Conservation (phyloP, 208 protist genomes). For the Leishmania turanica region DNA sequence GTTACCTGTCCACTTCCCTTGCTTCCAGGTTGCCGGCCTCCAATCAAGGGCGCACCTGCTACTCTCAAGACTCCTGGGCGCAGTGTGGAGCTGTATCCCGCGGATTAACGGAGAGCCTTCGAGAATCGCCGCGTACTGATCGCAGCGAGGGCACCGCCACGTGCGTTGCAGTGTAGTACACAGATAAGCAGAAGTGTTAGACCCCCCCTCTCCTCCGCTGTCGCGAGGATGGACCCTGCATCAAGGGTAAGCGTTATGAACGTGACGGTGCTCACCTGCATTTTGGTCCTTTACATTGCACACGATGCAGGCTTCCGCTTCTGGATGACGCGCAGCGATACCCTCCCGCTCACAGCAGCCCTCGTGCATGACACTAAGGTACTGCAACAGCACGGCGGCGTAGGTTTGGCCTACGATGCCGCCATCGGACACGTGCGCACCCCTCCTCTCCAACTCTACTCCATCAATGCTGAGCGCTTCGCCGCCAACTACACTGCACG, state of each 20-base stretch:
- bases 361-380: conserved; percentile 5
- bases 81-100: not conserved
- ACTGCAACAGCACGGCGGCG: not conserved
- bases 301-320: conserved; percentile 30
- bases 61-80: not conserved
- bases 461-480: not conserved
- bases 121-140: not conserved
- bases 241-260: conserved; percentile 15
- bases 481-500: not conserved
- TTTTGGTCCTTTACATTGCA: conserved; percentile 19
- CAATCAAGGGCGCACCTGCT: not conserved
- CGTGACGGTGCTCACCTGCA: conserved; percentile 16
- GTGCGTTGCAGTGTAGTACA: too few relatives aligned
- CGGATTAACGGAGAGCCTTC: not conserved
- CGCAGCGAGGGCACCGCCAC: not conserved
- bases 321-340: conserved; percentile 29
- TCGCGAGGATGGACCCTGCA: conserved; percentile 8
- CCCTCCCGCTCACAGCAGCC: conserved; percentile 6
- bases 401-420: conserved; percentile 19
- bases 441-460: conserved; percentile 15
- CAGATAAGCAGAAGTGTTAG: not conserved
- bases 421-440: not conserved
- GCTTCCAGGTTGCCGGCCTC: not conserved
- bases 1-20: not conserved
- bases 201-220: not conserved